phyloP scores from a whole-genome alignment of 306 rosid species.

The Cicer bijugum region DNA sequence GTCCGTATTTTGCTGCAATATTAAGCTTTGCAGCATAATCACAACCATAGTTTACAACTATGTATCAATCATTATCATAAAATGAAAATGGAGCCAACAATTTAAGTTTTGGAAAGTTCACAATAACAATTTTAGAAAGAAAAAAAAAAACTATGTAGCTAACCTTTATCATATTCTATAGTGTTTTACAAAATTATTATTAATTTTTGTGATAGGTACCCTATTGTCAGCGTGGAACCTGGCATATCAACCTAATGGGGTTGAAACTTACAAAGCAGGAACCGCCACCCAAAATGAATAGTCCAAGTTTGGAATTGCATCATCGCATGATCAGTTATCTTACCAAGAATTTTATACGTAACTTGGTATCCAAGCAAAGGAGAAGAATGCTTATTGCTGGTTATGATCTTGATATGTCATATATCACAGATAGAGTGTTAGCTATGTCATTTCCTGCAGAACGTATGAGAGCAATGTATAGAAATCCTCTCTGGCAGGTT shows the following conservation, averaged over 20 bases:
- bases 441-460: slow-evolving; percentile 98
- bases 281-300: slow-evolving; percentile 50
- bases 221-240: slow-evolving; percentile 42
- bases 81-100: slow-evolving; percentile 9
- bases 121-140: neutral
- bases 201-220: slow-evolving; percentile 45
- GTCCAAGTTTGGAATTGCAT: slow-evolving; percentile 49
- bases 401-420: slow-evolving; percentile 98
- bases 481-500: slow-evolving; percentile 98
- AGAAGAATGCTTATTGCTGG: slow-evolving; percentile 92
- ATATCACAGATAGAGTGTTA: slow-evolving; percentile 75
- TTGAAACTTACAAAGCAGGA: slow-evolving; percentile 58
- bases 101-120: neutral
- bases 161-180: neutral
- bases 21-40: neutral
- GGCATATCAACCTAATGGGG: slow-evolving; percentile 68
- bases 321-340: slow-evolving; percentile 69
- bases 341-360: slow-evolving; percentile 69
- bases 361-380: slow-evolving; percentile 88
- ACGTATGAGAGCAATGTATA: slow-evolving; percentile 86
- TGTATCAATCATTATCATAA: neutral
- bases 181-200: slow-evolving; percentile 22
- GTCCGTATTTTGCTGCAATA: neutral
- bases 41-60: neutral
- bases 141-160: slow-evolving; percentile 4